Evolutionary conservation across 2,329 filamentous ascomycete genomes (phyloP), one percentile per base, ranked within the genome.

Genomic region (Aspergillus sergii): DNA sequence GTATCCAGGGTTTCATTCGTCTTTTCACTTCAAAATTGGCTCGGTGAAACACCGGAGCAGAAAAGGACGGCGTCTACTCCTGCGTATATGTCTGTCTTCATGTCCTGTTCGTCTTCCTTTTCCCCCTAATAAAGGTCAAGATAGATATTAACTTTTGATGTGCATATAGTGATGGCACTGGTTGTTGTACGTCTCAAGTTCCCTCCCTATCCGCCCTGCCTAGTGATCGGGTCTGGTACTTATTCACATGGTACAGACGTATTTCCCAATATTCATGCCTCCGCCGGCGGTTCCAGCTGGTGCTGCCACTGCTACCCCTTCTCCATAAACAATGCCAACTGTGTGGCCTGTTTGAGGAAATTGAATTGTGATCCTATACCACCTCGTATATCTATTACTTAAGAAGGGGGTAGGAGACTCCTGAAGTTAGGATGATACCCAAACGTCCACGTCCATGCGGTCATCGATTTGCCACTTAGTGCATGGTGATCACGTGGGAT

Each of bases 31-130:
- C 80, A 83, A 66, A 77, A 76, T 45, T 83, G 81, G 82, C 73
- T 84, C 55, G 79, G 78, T 41, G 82, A 83, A 70, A 79, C 78
- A 28, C 74, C 79, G n/a, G 79, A 82, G 34, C 80, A 83, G 67
- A 80, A 77, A 79, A 89, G 87, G 76, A 89, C 80, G 63, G 80
- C 87, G 30, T 81, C 84, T 53, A 94, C 92, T 6, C 93, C 94
- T 2, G 86, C 83, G 58, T 88, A 88, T 75, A 89, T 95, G 79
- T 89, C 88, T 61, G 88, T 95, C 61, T 85, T 89, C 78, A 95
- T 96, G 91, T 88, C 91, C 23, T 73, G 91, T 93, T 83, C 72
- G 89, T 85, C 48, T 19, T 57, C 23, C 60, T 16, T 21, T 30
- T 2, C 11, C 12, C 26, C 39, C 43, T 34, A 23, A 26, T 46